Evolutionary conservation across 2,329 filamentous ascomycete genomes (phyloP).

Genomic region (Verticillium nubilum): DNA sequence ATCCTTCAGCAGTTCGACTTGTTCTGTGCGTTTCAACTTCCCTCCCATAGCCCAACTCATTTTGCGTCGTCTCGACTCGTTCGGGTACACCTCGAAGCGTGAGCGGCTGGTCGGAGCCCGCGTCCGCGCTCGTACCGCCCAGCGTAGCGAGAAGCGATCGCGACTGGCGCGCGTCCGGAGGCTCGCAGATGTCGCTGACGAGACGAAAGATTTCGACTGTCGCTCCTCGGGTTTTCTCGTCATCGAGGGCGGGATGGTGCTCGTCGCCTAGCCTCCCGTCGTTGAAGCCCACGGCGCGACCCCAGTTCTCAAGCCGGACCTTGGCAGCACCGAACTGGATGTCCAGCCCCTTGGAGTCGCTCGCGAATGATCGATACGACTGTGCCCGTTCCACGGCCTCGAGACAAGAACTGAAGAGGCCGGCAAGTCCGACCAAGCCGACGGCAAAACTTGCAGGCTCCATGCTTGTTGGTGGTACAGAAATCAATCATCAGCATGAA

Average conservation of each 20-base stretch:
- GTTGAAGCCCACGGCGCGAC: slow-evolving; percentile 12
- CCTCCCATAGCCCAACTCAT: slow-evolving; percentile 9
- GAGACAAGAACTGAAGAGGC: slow-evolving; percentile 16
- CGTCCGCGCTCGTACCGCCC: neutral
- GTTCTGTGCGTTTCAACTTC: slow-evolving; percentile 3
- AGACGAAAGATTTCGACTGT: slow-evolving; percentile 3
- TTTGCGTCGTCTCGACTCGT: slow-evolving; percentile 6
- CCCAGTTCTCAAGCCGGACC: slow-evolving; percentile 16
- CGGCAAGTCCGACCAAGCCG: slow-evolving; percentile 12
- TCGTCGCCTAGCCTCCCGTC: neutral
- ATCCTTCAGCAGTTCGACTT: slow-evolving; percentile 4
- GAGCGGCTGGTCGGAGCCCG: too few relatives aligned
- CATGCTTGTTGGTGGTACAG: too few relatives aligned
- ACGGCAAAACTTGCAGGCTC: slow-evolving; percentile 12
- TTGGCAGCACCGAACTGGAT: slow-evolving; percentile 9
- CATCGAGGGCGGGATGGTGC: slow-evolving; percentile 9
- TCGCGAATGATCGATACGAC: slow-evolving; percentile 7
- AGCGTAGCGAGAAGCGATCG: neutral
- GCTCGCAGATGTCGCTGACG: slow-evolving; percentile 1
- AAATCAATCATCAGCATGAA: too few relatives aligned
- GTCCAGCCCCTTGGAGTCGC: slow-evolving; percentile 9
- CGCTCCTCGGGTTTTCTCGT: neutral
- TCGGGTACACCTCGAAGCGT: neutral
- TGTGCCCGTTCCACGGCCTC: slow-evolving; percentile 13
- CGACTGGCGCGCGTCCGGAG: neutral